phyloP scores from a whole-genome alignment of 2,329 filamentous ascomycete species.

The Stemphylium lycopersici region DNA sequence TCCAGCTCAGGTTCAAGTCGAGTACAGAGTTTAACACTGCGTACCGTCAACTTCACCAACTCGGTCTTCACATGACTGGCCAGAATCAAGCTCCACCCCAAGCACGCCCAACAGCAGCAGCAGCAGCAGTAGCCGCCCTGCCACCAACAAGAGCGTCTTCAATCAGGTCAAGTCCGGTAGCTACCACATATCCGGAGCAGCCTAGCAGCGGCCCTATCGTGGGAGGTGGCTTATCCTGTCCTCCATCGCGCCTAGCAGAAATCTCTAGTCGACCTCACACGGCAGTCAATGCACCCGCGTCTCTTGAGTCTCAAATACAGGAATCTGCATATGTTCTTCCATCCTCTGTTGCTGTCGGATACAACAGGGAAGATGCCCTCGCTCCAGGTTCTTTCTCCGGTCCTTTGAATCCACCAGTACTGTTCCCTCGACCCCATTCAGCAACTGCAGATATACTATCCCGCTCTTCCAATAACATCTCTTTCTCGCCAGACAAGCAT shows the following conservation, averaged over 20 bases:
- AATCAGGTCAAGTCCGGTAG: not conserved
- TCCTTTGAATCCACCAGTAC: conserved; percentile 34
- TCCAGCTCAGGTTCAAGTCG: conserved; percentile 53
- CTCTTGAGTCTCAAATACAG: conserved; percentile 14
- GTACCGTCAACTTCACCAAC: conserved; percentile 38
- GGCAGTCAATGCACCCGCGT: conserved; percentile 18
- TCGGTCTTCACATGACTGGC: conserved; percentile 42
- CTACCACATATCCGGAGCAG: conserved; percentile 2
- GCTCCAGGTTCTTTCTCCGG: conserved; percentile 2
- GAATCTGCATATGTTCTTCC: conserved; percentile 22
- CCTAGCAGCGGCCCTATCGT: not conserved
- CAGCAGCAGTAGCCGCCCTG: conserved; percentile 7
- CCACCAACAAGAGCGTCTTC: conserved; percentile 1
- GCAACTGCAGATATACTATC: conserved; percentile 21
- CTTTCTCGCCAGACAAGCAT: conserved; percentile 3
- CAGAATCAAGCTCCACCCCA: conserved; percentile 12
- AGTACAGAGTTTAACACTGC: conserved; percentile 46
- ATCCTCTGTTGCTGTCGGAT: conserved; percentile 20
- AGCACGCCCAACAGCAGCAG: conserved; percentile 20
- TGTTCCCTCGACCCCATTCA: conserved; percentile 35
- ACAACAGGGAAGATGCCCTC: not conserved
- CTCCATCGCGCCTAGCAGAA: conserved; percentile 35
- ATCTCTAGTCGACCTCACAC: conserved; percentile 33
- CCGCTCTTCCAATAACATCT: not conserved
- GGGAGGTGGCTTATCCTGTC: conserved; percentile 25